Conservation (phyloP, 140 eudicot species). For the Flaveria floridana region DNA sequence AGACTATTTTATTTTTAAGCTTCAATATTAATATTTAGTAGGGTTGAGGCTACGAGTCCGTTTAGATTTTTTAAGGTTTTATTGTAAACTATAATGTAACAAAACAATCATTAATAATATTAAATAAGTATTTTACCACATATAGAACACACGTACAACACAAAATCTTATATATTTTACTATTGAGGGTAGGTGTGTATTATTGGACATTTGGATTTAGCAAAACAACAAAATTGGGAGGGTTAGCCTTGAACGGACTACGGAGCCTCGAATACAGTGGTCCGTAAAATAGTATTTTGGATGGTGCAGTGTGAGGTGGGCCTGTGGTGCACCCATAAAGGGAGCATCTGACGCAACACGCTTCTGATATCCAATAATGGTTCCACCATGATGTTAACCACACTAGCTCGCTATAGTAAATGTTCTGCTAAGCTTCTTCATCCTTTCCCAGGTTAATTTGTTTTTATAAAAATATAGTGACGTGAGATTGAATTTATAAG, state of each 20-base stretch:
- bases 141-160: no score
- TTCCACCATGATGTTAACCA: slow-evolving; percentile 34
- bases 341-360: slow-evolving; percentile 42
- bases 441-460: neutral
- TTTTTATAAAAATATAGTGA: neutral
- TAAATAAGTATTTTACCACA: no score
- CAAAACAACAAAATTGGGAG: neutral
- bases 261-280: slow-evolving; percentile 16
- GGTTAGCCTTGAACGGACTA: neutral
- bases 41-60: no score
- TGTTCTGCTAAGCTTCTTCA: slow-evolving; percentile 22
- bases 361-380: slow-evolving; percentile 34
- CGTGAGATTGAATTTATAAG: no score
- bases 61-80: no score
- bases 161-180: no score
- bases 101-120: no score
- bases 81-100: no score
- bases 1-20: no score
- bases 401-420: slow-evolving; percentile 27
- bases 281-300: slow-evolving; percentile 26
- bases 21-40: no score
- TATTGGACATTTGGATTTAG: no score
- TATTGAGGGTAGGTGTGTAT: no score
- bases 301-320: slow-evolving; percentile 32
- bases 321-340: slow-evolving; percentile 38